Evolutionary conservation across 1,284 basidiomycete species (phyloP).

Genomic region (Papiliotrema terrestris): DNA sequence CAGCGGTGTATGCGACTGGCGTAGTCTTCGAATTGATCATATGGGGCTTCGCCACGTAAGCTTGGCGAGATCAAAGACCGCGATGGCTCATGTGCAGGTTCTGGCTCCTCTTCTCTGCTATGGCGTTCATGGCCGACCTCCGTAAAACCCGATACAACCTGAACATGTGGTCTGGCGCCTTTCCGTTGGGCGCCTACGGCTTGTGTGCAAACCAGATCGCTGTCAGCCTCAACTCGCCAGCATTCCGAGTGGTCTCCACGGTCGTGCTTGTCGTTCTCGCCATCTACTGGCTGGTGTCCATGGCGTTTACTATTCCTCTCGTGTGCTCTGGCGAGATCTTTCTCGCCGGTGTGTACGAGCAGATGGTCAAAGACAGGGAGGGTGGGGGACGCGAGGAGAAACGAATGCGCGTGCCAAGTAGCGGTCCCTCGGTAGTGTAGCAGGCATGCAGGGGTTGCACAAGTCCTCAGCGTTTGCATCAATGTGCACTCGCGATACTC

Average conservation of each 20-base stretch:
- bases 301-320: constrained; percentile 12
- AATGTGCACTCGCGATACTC: too few species aligned
- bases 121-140: constrained; percentile 15
- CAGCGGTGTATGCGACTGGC: constrained; percentile 15
- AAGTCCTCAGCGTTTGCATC: too few species aligned
- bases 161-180: constrained; percentile 20
- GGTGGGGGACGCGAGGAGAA: background rate
- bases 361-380: constrained; percentile 8
- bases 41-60: constrained; percentile 22
- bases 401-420: background rate
- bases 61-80: too few species aligned
- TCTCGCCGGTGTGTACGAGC: constrained; percentile 7
- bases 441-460: too few species aligned
- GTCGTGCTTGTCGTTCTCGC: constrained; percentile 10
- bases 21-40: constrained; percentile 10
- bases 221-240: constrained; percentile 15
- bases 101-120: constrained; percentile 15
- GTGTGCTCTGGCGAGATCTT: constrained; percentile 18
- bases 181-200: constrained; percentile 17
- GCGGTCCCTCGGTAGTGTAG: too few species aligned
- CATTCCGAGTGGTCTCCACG: constrained; percentile 13
- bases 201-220: constrained; percentile 15
- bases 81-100: constrained; percentile 6
- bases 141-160: constrained; percentile 14
- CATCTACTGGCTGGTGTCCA: constrained; percentile 17